Evolutionary conservation across 108 stramenopile species (phyloP).

Genomic region (Mediolabrus comicus): DNA sequence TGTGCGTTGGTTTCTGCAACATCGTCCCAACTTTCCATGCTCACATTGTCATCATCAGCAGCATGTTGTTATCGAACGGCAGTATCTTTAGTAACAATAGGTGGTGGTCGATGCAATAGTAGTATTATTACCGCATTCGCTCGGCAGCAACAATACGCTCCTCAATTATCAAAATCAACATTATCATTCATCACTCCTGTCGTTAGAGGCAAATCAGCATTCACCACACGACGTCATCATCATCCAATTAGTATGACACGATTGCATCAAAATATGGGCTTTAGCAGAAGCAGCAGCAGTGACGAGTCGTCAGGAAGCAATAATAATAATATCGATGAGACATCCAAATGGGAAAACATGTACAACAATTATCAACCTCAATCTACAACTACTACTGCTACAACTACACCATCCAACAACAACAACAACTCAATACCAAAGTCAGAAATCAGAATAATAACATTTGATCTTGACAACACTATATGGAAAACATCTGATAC

Average conservation of each 20-base stretch:
- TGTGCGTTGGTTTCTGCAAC: too few relatives aligned
- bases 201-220: neutral
- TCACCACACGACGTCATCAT: neutral
- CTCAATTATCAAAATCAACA: too few relatives aligned
- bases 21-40: too few relatives aligned
- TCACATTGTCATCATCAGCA: too few relatives aligned
- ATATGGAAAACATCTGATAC: slow-evolving; percentile 77
- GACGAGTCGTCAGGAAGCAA: neutral
- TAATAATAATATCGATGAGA: neutral
- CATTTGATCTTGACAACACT: slow-evolving; percentile 88
- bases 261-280: neutral
- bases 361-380: neutral
- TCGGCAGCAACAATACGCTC: too few relatives aligned
- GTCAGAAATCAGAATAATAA: slow-evolving; percentile 58
- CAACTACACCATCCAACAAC: neutral
- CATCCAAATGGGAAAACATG: neutral
- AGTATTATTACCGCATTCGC: too few relatives aligned
- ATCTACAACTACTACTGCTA: neutral
- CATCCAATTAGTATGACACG: neutral
- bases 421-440: too few relatives aligned
- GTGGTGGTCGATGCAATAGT: too few relatives aligned
- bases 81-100: too few relatives aligned
- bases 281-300: neutral
- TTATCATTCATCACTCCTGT: neutral
- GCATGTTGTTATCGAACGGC: too few relatives aligned